Evolutionary conservation across 2,329 filamentous ascomycete genomes (phyloP), one percentile per base, ranked within the genome.

Genomic region (Aspergillus phoenicis): DNA sequence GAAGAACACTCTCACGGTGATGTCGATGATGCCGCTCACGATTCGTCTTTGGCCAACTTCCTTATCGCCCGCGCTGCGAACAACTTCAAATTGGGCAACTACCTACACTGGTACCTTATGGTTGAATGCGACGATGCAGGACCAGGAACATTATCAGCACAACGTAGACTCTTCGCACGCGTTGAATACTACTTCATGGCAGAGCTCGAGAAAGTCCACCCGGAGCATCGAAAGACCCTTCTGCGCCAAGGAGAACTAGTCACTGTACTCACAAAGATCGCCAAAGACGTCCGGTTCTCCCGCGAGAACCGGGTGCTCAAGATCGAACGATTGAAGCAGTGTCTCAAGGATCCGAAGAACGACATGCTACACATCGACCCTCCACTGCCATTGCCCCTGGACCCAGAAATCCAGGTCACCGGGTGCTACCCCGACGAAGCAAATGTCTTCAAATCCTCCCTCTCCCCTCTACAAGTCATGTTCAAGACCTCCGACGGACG

Each of bases 51-150:
- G 5, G 94, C 93, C 2, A 87, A 86, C 24, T 99, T 99, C 72
- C 82, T 99, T 3, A 95, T 99, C 59, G 87, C 90, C 1, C 87
- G 95, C 38, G 96, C 95, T 3, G 90, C 91, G 13, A 87, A 89
- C 63, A 98, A 96, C 71, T 91, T 97, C 70, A 89, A 90, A 62
- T 84, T 99, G 1, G 95, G 94, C 30, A 99, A 96, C 73, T 97
- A 96, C 77, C 87, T 99, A 57, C 91, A 97, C 75, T 99, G 95
- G 95, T 99, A 98, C 75, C 83, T 99, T 2, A 97, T 97, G 88
- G 95, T 99, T 1, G 96, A 99, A 78, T 96, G 93, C 68, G 92
- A 96, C 68, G 94, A 97, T 73, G 77, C 79, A 41, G 93, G 90
- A 66, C 87, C 87, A 3, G 89, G 92, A 47, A 91, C 93, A 68